Conservation (phyloP, 2,329 filamentous ascomycete species). For the Neophaeococcomyces aloes region DNA sequence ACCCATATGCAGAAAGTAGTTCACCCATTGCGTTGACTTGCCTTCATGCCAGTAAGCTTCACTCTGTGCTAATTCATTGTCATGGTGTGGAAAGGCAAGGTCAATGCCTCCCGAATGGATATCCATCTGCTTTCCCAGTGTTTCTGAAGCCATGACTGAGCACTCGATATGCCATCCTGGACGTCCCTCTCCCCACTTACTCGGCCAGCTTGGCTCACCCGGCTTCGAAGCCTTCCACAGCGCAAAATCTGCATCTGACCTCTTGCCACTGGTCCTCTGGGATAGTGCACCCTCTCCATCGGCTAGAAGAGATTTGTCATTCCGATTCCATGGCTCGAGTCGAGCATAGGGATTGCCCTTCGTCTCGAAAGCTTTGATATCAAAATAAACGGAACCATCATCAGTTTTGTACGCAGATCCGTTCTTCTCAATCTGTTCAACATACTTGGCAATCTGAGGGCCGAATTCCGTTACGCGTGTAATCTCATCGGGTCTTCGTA, state of each 20-base stretch:
- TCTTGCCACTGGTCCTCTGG: slow-evolving; percentile 54
- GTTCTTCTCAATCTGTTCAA: slow-evolving; percentile 71
- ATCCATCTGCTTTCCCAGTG: slow-evolving; percentile 77
- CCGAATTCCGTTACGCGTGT: slow-evolving; percentile 91
- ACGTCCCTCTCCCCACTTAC: slow-evolving; percentile 74
- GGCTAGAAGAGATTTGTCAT: slow-evolving; percentile 70
- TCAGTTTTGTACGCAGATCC: slow-evolving; percentile 67
- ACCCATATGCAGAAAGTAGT: slow-evolving; percentile 93
- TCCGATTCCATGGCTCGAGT: slow-evolving; percentile 72
- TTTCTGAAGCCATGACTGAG: slow-evolving; percentile 85
- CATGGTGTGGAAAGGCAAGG: slow-evolving; percentile 81
- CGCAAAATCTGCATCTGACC: slow-evolving; percentile 72
- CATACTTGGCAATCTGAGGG: slow-evolving; percentile 73
- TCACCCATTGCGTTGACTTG: slow-evolving; percentile 64
- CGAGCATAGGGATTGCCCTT: slow-evolving; percentile 77
- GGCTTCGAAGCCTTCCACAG: slow-evolving; percentile 89
- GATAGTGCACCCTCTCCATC: slow-evolving; percentile 80
- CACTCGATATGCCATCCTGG: slow-evolving; percentile 98
- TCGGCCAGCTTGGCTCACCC: slow-evolving; percentile 83
- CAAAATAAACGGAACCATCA: slow-evolving; percentile 88
- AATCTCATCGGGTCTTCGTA: slow-evolving; percentile 67
- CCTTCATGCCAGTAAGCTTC: slow-evolving; percentile 64
- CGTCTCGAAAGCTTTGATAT: slow-evolving; percentile 75
- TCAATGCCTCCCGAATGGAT: slow-evolving; percentile 91
- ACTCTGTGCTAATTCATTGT: slow-evolving; percentile 83